Evolutionary conservation across 2,329 filamentous ascomycete species (phyloP), one percentile per base, ranked within the genome.

Genomic region (Colletotrichum zoysiae): DNA sequence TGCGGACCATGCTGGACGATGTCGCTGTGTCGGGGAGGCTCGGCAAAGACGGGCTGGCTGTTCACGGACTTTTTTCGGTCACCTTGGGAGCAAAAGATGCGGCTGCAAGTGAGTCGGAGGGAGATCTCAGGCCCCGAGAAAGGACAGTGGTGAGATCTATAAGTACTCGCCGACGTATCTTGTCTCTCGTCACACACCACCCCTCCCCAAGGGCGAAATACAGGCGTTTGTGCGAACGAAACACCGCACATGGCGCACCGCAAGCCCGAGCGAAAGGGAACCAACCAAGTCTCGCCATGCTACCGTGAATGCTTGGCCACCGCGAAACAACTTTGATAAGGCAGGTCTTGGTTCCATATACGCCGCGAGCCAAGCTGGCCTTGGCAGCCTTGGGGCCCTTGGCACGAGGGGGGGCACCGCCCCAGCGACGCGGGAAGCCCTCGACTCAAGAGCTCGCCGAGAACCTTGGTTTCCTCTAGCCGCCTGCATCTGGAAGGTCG

Each of bases 1-100:
- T 48, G 60, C 74, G 67, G 55, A 77, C 75, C 76, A 77, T 77
- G 9, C 64, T 74, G 64, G 67, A 65, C 59, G 51, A 30, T 71
- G 44, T n/a, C 12, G 20, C 14, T 35, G 3, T 38, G 55, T 59
- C 53, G 65, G 58, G 65, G 58, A 56, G 26, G 12, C 40, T 60
- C 55, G n/a, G 2, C 38, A 20, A 64, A 57, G 64, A 68, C 30
- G 35, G 35, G 42, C 60, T 58, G 35, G 42, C 60, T 58, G 46
- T 42, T 48, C 14, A 35, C 61, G 38, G 53, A 65, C 53, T n/a
- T 12, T 46, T 51, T 58, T 30, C 30, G 30, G 44, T 26, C 48
- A 44, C 26, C 16, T 16, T 55, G 26, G 30, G 42, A 40, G 40
- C 35, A 23, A 20, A 30, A 40, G 20, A 33, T 64, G 50, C 38